Conservation (phyloP, 495 filamentous ascomycete species). For the Penicillium coffeae region DNA sequence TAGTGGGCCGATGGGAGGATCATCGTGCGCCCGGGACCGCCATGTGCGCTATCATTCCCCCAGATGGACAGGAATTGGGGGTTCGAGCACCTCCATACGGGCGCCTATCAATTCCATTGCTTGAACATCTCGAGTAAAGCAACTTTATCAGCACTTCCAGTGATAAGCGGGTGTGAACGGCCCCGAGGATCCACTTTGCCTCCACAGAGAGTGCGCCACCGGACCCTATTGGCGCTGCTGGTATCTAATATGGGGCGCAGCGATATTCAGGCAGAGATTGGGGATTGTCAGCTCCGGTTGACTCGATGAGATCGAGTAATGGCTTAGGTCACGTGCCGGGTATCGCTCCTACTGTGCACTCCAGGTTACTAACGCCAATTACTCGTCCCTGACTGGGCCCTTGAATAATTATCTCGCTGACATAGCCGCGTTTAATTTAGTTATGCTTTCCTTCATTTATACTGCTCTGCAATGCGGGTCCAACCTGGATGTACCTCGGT, state of each 20-base stretch:
- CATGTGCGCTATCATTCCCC: conserved; percentile 7
- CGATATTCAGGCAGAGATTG: conserved; percentile 5
- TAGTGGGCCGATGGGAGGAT: conserved; percentile 9
- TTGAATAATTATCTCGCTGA: no score
- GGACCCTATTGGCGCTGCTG: conserved; percentile 7
- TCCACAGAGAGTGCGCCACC: no score
- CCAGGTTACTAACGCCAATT: no score
- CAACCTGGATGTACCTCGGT: no score
- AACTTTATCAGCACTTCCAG: conserved; percentile 6
- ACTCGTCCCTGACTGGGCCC: no score
- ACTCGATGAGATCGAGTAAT: conserved; percentile 47
- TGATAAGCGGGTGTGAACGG: conserved; percentile 15
- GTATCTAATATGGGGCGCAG: conserved; percentile 23
- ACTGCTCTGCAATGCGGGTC: no score
- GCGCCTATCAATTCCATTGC: conserved; percentile 22
- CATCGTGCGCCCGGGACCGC: conserved; percentile 4
- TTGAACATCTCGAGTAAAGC: conserved; percentile 23
- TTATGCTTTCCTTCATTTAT: no score
- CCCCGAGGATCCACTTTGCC: conserved; percentile 9
- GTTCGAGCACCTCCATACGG: conserved; percentile 9
- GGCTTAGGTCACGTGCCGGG: conserved; percentile 18
- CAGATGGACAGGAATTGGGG: neutral
- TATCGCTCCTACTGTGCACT: no score
- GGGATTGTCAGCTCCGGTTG: conserved; percentile 14
- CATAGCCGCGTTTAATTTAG: no score